These are phyloP conservation scores for Gynostemma pentaphyllum DNA, from an alignment of 306 rosid genomes.

Conservation along the genomic window DNA sequence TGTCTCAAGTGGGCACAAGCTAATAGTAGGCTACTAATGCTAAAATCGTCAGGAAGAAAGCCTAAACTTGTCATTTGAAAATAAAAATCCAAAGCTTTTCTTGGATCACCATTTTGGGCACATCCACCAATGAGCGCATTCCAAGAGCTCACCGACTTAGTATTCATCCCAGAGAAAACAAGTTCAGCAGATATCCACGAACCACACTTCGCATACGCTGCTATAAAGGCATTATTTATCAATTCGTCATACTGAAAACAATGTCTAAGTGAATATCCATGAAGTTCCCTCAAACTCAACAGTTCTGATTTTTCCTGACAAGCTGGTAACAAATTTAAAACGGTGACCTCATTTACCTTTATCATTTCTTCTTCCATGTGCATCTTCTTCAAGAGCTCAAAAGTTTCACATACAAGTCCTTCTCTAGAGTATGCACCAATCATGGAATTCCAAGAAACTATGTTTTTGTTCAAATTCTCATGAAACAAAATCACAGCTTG, in stretches of 20 bases:
- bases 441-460: conserved; percentile 78
- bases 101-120: conserved; percentile 66
- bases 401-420: conserved; percentile 33
- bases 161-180: conserved; percentile 38
- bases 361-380: conserved; percentile 28
- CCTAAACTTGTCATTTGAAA: conserved; percentile 48
- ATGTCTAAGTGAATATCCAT: conserved; percentile 47
- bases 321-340: conserved; percentile 57
- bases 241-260: conserved; percentile 40
- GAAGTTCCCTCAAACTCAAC: conserved; percentile 53
- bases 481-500: conserved; percentile 39
- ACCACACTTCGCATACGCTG: conserved; percentile 64
- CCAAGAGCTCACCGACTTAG: conserved; percentile 64
- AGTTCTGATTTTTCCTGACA: conserved; percentile 37
- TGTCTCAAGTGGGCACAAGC: conserved; percentile 49
- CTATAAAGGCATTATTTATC: conserved; percentile 57
- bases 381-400: conserved; percentile 51
- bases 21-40: conserved; percentile 51
- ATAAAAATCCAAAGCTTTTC: conserved; percentile 49
- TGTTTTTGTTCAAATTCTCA: conserved; percentile 36
- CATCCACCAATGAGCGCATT: conserved; percentile 60
- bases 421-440: conserved; percentile 51
- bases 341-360: conserved; percentile 47
- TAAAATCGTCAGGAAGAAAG: conserved; percentile 39
- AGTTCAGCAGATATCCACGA: conserved; percentile 36